Base-by-base conservation (phyloP, 2,329 filamentous ascomycete species). In the Elsinoe necatrix region DNA sequence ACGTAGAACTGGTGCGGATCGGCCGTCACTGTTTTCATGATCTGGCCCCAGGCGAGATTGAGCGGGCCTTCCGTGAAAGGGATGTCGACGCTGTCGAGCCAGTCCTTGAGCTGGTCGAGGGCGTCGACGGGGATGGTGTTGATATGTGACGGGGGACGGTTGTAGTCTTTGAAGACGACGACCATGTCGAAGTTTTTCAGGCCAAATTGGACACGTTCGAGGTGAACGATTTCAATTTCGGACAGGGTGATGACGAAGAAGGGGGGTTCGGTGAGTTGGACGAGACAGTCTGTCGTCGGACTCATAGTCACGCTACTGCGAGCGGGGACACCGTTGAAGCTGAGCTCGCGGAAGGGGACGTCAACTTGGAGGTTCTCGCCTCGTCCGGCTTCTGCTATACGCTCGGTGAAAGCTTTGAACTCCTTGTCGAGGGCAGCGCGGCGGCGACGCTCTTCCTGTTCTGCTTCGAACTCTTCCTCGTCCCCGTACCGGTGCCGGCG, bases 111-210 rank as follows among this genome's bases (percentile, higher is more conserved):
- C 55, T 89, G 85, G 64, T 98, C 93, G 2, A 98, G 79, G 2
- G 86, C 89, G 68, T 98, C 93, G 21, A 98, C 89, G 0, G 93
- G 95, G 61, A 98, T 97, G 5, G 93, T 98, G 74, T 98, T 98
- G 77, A 98, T 86, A 71, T 98, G 93, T 57, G 86, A 87, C 1
- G 92, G 92, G 2, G 89, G 73, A n/a, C 91, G 83, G 55, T 87
- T 83, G 72, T 95, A 97, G 74, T 98, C 93, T 68, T 97, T 97
- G 79, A 95, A 97, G 35, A 98, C 88, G 67, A 97, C 91, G 18
- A 98, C 93, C 71, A 98, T 84, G 73, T 98, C 93, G 71, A 98
- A 98, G 73, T 98, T 98, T 79, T 97, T 96, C 60, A 98, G 80
- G 31, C 93, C 95, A 67, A 98, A 98, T 69, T 84, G 82, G 16